These are phyloP conservation scores for Hordeum pubiflorum DNA, from an alignment of 202 grass and related monocot species.

Conservation along the genomic window DNA sequence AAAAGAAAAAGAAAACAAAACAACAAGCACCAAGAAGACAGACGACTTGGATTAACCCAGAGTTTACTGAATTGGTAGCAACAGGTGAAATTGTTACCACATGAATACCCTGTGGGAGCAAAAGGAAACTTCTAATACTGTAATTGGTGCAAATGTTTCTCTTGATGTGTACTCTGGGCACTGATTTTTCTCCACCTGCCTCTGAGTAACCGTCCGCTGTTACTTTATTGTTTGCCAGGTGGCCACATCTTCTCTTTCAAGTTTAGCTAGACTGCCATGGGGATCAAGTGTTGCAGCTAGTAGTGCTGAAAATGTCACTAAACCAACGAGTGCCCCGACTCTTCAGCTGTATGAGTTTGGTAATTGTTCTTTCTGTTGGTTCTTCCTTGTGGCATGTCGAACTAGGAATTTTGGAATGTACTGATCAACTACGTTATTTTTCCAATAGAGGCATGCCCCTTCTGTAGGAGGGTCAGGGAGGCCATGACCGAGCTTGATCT, in stretches of 20 bases:
- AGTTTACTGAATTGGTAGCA: background rate
- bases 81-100: background rate
- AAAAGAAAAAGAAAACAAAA: background rate
- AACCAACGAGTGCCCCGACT: background rate
- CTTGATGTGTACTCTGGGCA: background rate
- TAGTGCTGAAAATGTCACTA: background rate
- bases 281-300: constrained; percentile 54
- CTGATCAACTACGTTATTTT: constrained; percentile 20
- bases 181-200: background rate
- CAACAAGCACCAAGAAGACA: background rate
- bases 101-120: background rate
- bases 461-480: constrained; percentile 94
- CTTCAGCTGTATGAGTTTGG: constrained; percentile 95
- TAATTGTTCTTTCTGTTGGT: constrained; percentile 33
- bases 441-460: constrained; percentile 86
- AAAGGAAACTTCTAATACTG: background rate
- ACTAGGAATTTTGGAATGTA: constrained; percentile 4
- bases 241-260: constrained; percentile 77
- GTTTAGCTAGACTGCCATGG: constrained; percentile 79
- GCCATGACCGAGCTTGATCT: constrained; percentile 92
- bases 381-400: background rate
- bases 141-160: background rate
- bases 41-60: background rate
- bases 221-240: constrained; percentile 31
- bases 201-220: background rate